Evolutionary conservation across 192 early-diverging fungal genomes (phyloP), one percentile per base, ranked within the genome.

Genomic region (Spinellus fusiger): DNA sequence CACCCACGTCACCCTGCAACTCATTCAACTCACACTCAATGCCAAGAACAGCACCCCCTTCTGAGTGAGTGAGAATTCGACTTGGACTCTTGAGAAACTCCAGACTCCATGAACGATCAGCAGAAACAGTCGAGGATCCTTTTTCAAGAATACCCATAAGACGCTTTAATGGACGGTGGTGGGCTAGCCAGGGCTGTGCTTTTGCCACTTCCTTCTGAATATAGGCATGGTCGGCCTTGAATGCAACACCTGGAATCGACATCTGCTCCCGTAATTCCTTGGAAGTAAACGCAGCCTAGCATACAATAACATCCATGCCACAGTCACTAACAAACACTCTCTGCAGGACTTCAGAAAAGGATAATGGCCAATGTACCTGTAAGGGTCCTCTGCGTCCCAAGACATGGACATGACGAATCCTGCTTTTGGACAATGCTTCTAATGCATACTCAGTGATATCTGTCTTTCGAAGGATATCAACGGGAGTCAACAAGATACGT

Each of bases 241-340:
- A 87, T 13, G 57, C 58, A 10, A 85, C 77, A 27, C 69, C 69
- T 1, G 89, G 87, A 27, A 98, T 59, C 15, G 81, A 73, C 44
- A 92, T 79, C 88, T 96, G 92, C 65, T 98, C 96, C 12, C 96
- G 86, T 16, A 98, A 76, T 54, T 98, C 96, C 69, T 98, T 98
- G 15, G 94, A 80, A 0, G 96, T 98, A 70, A 98, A 96, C 15
- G 93, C 77, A 28, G 80, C 77, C 84, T 89, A 65, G 3, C 64
- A 38, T 22, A 65, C 22, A 33, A 34, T 9, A 59, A 38, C 23
- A 3, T n/a, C n/a, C 20, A 53, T 53, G 38, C 8, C 40, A 44
- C 13, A 37, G 35, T 9, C 13, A 13, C 35, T 9, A 18, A 44
- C 13, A n/a, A 44, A 44, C 3, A 44, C 7, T 37, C 6, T 37